Evolutionary conservation across 1,284 basidiomycete species (phyloP), one percentile per base, ranked within the genome.

Genomic region (Puccinia triticina): DNA sequence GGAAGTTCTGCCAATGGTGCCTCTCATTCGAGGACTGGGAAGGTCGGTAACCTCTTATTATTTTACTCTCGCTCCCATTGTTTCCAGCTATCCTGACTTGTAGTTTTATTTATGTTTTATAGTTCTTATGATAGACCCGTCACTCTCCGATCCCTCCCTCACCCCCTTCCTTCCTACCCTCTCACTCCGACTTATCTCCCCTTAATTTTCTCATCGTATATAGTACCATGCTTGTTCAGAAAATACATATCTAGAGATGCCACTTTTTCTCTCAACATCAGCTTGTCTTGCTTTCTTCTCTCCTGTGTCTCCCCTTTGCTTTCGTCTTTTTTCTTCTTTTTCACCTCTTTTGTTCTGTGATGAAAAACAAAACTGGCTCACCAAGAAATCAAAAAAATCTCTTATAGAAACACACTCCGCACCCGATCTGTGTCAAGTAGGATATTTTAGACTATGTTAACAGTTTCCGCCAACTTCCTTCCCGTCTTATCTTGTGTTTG

Each of bases 21-120:
- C 23, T 82, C 79, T 48, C 71, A 82, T 67, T 64, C 71, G 12
- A 73, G 53, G 50, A 53, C 53, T 40, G 79, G 79, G 75, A 82
- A 82, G 71, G 79, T 82, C 37, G 26, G 29, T 29, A 16, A 43
- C 37, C 40, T 75, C 16, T 75, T 21, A 1, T 14, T 34, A 34
- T 32, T 61, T 61, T 32, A 16, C 10, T 2, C 32, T 10, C 12
- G 18, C 3, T 61, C 29, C 29, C 29, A 11, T 59, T 29, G 12
- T 10, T 18, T 53, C 23, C 50, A 59, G 34, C 32, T 34, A 29
- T 32, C 18, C 59, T 61, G 29, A 61, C 59, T 57, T 57, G 21
- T n/a, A n/a, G 23, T 57, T 34, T n/a, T 14, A 16, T 34, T 61
- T 34, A 2, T 61, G 3, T 32, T 4, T 61, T 34, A 14, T 29